Base-by-base conservation (phyloP, 148 eudicot genomes). In the Vaccinium vitisidaea region DNA sequence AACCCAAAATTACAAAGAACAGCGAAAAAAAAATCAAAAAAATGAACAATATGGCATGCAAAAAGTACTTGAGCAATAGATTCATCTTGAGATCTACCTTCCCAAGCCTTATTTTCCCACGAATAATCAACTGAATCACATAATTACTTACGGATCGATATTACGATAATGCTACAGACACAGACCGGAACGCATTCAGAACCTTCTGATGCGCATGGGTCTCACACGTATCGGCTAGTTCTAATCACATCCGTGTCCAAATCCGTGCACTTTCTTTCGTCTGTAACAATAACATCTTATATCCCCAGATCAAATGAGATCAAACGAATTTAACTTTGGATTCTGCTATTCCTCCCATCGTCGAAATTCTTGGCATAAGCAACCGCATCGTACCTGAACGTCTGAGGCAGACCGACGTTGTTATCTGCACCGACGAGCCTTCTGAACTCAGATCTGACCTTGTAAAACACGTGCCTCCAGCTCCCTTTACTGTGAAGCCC, bases 401-500 rank as follows among this genome's bases (percentile, higher is more conserved):
- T 95, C 55, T 92, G 95, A 71, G 98, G 98, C 49, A 95, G 93
- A 10, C 87, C 90, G 54, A 85, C 84, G 25, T 84, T 69, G 7
- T 69, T 85, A 77, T 91, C 89, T 30, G 89, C 80, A n/a, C 95
- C 85, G 21, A 88, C 15, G 15, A 94, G 69, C 85, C 83, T 92
- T 80, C 88, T 84, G 70, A 95, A 36, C 84, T 92, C 91, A 10
- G 88, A 84, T 80, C 89, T 86, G 61, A 92, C 54, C 90, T 94
- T 96, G 81, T 84, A 93, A 15, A 96, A 84, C 21, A 94, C 83
- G 70, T 94, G 98, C 71, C 85, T 87, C 90, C 92, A 90, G 80
- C 91, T 96, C 8, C 95, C 95, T 52, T 85, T 93, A 81, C 53
- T 87, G 12, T 94, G 93, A 23, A 77, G 80, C 50, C 98, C 97